A percentile compares a stretch with the other conserved stretches of the same genome.
Conservation (phyloP, 768 basidiomycete species). For the Floccularia luteovirens region DNA sequence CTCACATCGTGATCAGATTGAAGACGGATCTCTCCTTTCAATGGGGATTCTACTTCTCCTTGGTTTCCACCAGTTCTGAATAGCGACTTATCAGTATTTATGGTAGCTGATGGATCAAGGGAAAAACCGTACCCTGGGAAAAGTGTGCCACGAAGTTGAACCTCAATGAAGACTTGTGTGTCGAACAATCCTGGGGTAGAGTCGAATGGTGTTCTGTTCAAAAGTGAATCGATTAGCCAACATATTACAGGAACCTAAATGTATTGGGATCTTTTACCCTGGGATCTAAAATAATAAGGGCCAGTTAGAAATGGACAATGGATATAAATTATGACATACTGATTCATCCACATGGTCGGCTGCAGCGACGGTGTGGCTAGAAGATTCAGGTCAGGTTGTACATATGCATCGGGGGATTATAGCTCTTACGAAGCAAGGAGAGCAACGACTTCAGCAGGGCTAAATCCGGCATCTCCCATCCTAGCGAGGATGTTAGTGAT, state of each 20-base stretch:
- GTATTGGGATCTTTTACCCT: too few species aligned
- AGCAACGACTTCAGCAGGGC: conserved; percentile 25
- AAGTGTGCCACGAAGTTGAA: conserved; percentile 31
- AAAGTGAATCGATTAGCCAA: too few species aligned
- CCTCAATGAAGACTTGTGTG: conserved; percentile 38
- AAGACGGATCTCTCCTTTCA: conserved; percentile 34
- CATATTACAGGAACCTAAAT: too few species aligned
- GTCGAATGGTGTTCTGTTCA: conserved; percentile 32
- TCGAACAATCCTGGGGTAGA: conserved; percentile 35
- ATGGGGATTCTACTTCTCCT: conserved; percentile 30
- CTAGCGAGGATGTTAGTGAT: conserved; percentile 22
- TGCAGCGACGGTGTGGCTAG: conserved; percentile 16
- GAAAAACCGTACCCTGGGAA: conserved; percentile 26
- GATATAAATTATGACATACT: background rate
- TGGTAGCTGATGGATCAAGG: conserved; percentile 6
- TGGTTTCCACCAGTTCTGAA: conserved; percentile 24
- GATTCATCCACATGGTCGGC: background rate
- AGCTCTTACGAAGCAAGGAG: conserved; percentile 27
- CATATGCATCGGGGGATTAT: too few species aligned
- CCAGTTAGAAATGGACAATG: background rate
- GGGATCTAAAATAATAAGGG: too few species aligned
- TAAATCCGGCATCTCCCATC: conserved; percentile 26
- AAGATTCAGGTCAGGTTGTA: too few species aligned
- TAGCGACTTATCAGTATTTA: conserved; percentile 8
- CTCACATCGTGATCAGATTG: conserved; percentile 33